Conservation (phyloP, 1,284 basidiomycete genomes). For the Boletus albobrunnescens region DNA sequence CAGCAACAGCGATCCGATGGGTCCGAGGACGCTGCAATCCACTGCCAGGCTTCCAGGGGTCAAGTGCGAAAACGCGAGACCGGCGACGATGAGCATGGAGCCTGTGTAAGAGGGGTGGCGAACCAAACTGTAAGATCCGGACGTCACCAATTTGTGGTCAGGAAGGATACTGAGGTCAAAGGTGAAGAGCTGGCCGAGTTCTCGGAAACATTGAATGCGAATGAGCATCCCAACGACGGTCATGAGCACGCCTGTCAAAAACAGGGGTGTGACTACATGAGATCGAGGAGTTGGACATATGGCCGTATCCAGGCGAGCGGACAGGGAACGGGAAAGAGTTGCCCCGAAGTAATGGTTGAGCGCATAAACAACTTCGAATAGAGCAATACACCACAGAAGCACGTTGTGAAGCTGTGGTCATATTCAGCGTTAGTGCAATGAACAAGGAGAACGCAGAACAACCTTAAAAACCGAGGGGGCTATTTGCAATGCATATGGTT, state of each 20-base stretch:
- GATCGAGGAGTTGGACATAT: conserved; percentile 36
- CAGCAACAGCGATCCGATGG: conserved; percentile 33
- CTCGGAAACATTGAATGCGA: conserved; percentile 38
- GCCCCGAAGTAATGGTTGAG: conserved; percentile 33
- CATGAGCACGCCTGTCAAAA: conserved; percentile 47
- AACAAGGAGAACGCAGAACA: background rate
- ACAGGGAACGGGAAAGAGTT: conserved; percentile 30
- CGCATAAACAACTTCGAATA: conserved; percentile 48
- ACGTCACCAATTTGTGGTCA: conserved; percentile 52
- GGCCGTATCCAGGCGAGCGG: conserved; percentile 25
- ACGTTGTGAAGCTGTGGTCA: conserved; percentile 45
- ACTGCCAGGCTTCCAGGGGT: conserved; percentile 52
- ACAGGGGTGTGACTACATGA: conserved; percentile 40
- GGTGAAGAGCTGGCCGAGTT: conserved; percentile 54
- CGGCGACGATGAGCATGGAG: conserved; percentile 47
- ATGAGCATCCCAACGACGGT: conserved; percentile 44
- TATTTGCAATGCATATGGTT: conserved; percentile 51
- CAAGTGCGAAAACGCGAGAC: conserved; percentile 49
- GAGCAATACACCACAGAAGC: conserved; percentile 47
- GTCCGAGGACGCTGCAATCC: conserved; percentile 43
- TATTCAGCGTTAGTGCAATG: background rate
- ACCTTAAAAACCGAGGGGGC: conserved; percentile 59
- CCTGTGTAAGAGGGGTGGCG: conserved; percentile 55
- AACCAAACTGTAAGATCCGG: conserved; percentile 51
- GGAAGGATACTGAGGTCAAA: conserved; percentile 59